Evolutionary conservation across 192 early-diverging fungal genomes (phyloP), one percentile per base, ranked within the genome.

Genomic region (Linnemannia hyalina): DNA sequence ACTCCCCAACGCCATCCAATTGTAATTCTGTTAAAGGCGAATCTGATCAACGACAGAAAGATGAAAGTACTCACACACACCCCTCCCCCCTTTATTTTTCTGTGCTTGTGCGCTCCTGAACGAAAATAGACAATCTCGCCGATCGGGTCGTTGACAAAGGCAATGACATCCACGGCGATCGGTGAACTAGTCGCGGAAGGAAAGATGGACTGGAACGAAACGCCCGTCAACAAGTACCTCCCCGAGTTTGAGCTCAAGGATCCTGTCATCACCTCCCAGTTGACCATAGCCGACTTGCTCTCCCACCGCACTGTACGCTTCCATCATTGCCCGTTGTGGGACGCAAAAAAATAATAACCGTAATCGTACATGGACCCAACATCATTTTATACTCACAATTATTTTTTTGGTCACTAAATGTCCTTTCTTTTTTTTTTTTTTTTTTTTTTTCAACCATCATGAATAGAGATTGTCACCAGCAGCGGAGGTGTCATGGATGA

Each of bases 131-230:
- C 77, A 3, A 18, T 78, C 49, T 36, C 42, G 18, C 52, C 77
- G 3, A 78, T 70, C 52, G 47, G n/a, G 11, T 78, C 77, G 9
- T 23, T 78, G 32, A 78, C 77, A 23, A 78, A 78, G 54, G 68
- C 69, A 15, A 57, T 79, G 23, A 73, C 68, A 13, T 70, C 70
- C 9, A 41, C 77, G 1, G 70, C 54, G 1, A 73, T 79, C 20
- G 77, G 77, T 26, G 70, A 79, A 44, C n/a, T 79, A 36, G 77
- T 79, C 11, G 77, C 77, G 0, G 77, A 79, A 9, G 77, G 77
- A 6, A 79, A 79, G 40, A 40, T 79, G 22, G 77, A 79, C 18
- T 79, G 77, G 77, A 70, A 72, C 35, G 55, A 13, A 11, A 79
- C 77, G 5, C 70, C 77, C 41, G 77, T 79, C 70, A 47, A n/a